Base-by-base conservation (phyloP, 192 early-diverging fungal genomes). In the Coemansia sp. region DNA sequence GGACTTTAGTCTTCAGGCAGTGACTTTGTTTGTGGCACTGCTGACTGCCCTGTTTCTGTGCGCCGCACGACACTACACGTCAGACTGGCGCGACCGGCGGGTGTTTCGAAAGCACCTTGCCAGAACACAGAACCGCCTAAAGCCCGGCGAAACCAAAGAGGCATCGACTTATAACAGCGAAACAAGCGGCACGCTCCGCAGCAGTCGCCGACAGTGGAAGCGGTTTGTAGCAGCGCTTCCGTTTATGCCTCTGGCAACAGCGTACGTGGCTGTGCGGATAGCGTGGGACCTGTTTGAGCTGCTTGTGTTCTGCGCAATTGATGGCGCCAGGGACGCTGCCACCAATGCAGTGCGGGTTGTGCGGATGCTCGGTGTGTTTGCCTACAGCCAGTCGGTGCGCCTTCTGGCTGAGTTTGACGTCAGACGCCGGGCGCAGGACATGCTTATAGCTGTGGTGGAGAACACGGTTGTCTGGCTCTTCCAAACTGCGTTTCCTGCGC, bases 251-350 rank as follows among this genome's bases (percentile, higher is more conserved):
- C 38, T 80, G 64, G 78, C 78, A 14, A 75, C 78, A 1, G 78
- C 78, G 7, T 80, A 80, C 19, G 65, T 75, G 17, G 65, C 54
- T 3, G 69, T 53, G 19, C 64, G 78, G 1, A 48, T 80, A 3
- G 78, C 69, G 7, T 80, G 78, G 72, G 78, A 75, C 17, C 49
- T 80, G 6, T 74, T 80, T 44, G 78, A 80, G 53, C 66, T 80
- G 38, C 60, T 80, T 40, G 78, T 71, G 9, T 80, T 80, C 44
- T 80, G 78, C 60, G 38, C 40, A 41, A 81, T 75, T 19, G 78
- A 75, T 50, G n/a, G 51, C 3, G 25, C 50, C 20, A 65, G 68
- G 2, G 60, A 69, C 9, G 19, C 63, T 0, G 42, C 44, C 1
- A 19, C 45, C 5, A 43, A 25, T 8, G 63, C 70, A 2, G 17